Evolutionary conservation across 495 filamentous ascomycete species (phyloP).

Genomic region (Staphylotrichum longicolle): DNA sequence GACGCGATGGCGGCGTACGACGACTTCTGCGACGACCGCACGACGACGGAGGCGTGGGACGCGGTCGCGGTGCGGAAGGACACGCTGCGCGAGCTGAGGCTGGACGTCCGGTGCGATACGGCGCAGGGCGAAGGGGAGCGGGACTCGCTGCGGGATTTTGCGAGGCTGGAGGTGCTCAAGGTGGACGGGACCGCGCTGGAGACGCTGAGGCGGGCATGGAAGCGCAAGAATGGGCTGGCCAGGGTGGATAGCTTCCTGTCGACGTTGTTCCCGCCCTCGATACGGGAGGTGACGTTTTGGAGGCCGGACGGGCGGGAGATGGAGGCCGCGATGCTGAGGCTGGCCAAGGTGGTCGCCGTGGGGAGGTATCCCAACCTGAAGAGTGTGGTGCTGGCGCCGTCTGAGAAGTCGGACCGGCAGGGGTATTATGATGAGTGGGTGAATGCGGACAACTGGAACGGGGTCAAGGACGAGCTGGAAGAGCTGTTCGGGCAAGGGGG

Average conservation of each 20-base stretch:
- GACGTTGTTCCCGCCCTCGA: slow-evolving; percentile 9
- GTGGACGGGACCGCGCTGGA: slow-evolving; percentile 7
- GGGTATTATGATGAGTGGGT: background rate
- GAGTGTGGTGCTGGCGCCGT: slow-evolving; percentile 15
- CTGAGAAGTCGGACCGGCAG: slow-evolving; percentile 1
- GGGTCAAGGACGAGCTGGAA: background rate
- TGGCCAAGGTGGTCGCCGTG: slow-evolving; percentile 11
- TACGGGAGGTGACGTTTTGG: slow-evolving; percentile 21
- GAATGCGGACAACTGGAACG: background rate
- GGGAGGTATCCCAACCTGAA: slow-evolving; percentile 16
- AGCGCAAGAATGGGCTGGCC: background rate
- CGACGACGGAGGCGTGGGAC: slow-evolving; percentile 14
- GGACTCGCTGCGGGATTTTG: slow-evolving; percentile 12
- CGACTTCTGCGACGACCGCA: background rate
- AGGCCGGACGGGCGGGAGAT: background rate
- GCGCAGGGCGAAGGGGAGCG: background rate
- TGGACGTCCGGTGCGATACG: slow-evolving; percentile 7
- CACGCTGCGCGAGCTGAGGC: slow-evolving; percentile 16
- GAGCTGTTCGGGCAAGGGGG: slow-evolving; percentile 11
- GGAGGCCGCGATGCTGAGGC: slow-evolving; percentile 8
- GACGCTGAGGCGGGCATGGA: slow-evolving; percentile 14
- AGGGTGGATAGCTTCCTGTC: slow-evolving; percentile 10
- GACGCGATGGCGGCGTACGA: background rate
- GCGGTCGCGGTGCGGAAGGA: slow-evolving; percentile 9
- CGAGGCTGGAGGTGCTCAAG: slow-evolving; percentile 18